Evolutionary conservation across 228 moss, liverwort and hornwort species (phyloP).

Genomic region (Sphagnum magellanicum): DNA sequence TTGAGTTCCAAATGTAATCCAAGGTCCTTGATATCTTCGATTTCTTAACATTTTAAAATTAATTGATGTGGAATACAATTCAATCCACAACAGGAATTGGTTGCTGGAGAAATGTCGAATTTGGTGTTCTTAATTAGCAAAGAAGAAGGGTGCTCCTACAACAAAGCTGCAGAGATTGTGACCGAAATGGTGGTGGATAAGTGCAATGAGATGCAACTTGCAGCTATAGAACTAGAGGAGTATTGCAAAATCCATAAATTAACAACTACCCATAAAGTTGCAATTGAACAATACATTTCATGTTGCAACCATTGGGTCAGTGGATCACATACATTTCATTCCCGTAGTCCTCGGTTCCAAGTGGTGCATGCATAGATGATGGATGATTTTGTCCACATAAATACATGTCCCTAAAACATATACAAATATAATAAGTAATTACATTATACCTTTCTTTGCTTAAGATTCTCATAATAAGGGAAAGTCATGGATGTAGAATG

Average conservation of each 20-base stretch:
- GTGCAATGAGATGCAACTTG: constrained; percentile 8
- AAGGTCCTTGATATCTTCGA: too few relatives aligned
- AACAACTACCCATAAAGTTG: not conserved
- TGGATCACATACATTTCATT: not conserved
- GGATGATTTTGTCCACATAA: too few relatives aligned
- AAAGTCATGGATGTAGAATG: too few relatives aligned
- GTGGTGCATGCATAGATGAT: too few relatives aligned
- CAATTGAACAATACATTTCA: constrained; percentile 1
- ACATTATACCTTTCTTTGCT: too few relatives aligned
- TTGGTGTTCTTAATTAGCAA: constrained; percentile 16
- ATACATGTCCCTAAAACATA: too few relatives aligned
- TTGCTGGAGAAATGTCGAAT: constrained; percentile 9
- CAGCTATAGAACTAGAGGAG: constrained; percentile 2
- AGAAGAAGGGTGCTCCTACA: constrained; percentile 16
- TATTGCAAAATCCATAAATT: not conserved
- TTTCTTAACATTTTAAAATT: too few relatives aligned
- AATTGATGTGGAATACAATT: too few relatives aligned
- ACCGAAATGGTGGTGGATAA: constrained; percentile 14
- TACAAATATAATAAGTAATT: too few relatives aligned
- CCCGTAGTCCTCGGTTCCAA: too few relatives aligned
- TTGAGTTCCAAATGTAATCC: too few relatives aligned
- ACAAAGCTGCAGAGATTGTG: constrained; percentile 11
- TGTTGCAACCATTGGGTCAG: not conserved
- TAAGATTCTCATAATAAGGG: too few relatives aligned
- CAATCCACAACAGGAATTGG: constrained; percentile 6